phyloP scores from a whole-genome alignment of 768 basidiomycete genomes.

The Coprinopsis strossmayeri region DNA sequence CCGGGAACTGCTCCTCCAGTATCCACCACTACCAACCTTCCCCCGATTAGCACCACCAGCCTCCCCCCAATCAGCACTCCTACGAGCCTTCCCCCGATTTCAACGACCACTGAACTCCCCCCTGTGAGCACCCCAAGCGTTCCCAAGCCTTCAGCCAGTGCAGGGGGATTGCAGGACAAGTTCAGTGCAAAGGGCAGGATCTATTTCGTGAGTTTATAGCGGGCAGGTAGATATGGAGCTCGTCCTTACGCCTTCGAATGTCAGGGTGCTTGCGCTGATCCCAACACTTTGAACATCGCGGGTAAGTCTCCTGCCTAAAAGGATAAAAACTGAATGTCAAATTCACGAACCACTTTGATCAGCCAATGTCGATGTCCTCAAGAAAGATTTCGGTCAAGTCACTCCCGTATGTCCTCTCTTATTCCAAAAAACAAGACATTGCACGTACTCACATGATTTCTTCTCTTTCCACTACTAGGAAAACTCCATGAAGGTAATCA shows the following conservation, averaged over 20 bases:
- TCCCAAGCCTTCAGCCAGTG: conserved; percentile 7
- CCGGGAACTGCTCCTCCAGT: conserved; percentile 14
- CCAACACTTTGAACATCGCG: conserved; percentile 22
- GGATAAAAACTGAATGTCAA: not conserved
- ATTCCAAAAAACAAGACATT: not conserved
- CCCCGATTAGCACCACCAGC: not conserved
- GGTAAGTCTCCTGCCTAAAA: conserved; percentile 6
- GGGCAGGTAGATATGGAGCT: not conserved
- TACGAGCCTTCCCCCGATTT: not conserved
- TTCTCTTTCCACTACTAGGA: conserved; percentile 20
- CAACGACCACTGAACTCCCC: not conserved
- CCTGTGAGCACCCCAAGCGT: conserved; percentile 2
- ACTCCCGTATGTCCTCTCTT: conserved; percentile 20
- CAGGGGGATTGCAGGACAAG: conserved; percentile 18
- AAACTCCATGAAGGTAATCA: conserved; percentile 32
- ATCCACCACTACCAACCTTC: not conserved
- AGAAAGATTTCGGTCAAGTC: conserved; percentile 30
- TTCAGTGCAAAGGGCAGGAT: conserved; percentile 24
- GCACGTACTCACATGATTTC: not conserved
- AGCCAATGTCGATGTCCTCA: conserved; percentile 26
- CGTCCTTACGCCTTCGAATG: not conserved
- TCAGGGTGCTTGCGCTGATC: conserved; percentile 23
- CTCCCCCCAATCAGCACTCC: not conserved
- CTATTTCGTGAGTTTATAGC: conserved; percentile 18
- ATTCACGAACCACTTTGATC: not conserved